Conservation (phyloP, 2,329 filamentous ascomycete species). For the Aspergillus luchuensis region DNA sequence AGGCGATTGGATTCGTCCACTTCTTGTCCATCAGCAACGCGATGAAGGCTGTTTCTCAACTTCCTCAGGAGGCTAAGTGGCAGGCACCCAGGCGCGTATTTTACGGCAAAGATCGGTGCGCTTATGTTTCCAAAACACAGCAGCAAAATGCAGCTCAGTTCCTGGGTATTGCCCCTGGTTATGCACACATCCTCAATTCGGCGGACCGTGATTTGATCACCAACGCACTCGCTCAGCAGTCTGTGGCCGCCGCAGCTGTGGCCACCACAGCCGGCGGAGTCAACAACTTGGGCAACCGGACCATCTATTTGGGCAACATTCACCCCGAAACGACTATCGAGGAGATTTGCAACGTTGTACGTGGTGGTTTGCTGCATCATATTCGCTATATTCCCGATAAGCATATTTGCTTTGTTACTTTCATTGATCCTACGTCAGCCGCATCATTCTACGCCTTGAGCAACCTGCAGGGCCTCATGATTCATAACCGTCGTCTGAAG, state of each 20-base stretch:
- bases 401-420: constrained; percentile 99
- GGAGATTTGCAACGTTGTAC: constrained; percentile 98
- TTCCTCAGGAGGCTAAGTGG: constrained; percentile 96
- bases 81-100: constrained; percentile 92
- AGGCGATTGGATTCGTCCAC: constrained; percentile 96
- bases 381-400: constrained; percentile 99
- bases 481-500: constrained; percentile 95
- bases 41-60: constrained; percentile 94
- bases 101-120: constrained; percentile 97
- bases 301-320: constrained; percentile 97
- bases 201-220: constrained; percentile 96
- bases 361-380: constrained; percentile 92
- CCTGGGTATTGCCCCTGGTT: constrained; percentile 92
- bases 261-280: constrained; percentile 95
- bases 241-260: constrained; percentile 92
- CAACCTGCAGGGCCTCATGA: constrained; percentile 98
- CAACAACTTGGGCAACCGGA: constrained; percentile 95
- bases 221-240: constrained; percentile 93
- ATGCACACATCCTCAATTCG: constrained; percentile 93
- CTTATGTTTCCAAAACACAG: constrained; percentile 98
- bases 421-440: constrained; percentile 96
- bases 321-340: constrained; percentile 98
- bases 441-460: constrained; percentile 97
- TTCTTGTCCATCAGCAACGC: constrained; percentile 97
- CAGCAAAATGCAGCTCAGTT: constrained; percentile 99